Evolutionary conservation across 2,329 filamentous ascomycete genomes (phyloP), one percentile per base, ranked within the genome.

Genomic region (Arthrobotrys conoides): DNA sequence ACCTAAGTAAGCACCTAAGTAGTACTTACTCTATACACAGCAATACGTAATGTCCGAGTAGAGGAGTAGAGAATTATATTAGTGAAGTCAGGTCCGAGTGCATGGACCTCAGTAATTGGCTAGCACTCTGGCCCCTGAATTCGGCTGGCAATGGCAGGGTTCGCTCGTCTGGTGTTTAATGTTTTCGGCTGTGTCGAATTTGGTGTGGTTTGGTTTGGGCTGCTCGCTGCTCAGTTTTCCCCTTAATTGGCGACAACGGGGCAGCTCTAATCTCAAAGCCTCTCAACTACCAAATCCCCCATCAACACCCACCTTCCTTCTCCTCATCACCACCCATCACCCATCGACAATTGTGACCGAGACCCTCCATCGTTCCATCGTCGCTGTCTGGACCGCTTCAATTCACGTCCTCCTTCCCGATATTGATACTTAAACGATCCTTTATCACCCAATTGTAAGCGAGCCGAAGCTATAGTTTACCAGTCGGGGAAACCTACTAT

Each of bases 251-350:
- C 65, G 67, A 68, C 65, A 71, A 68, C 24, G 55, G 55, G 49
- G 63, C 68, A 81, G 79, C 79, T 80, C 73, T 49, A 27, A 64
- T 61, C 61, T 76, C 72, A 63, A 63, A 61, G 46, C 79, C 80
- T 73, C 71, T 79, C 75, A 33, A 59, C 48, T 67, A 59, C 59
- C 66, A 55, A 67, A 75, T 65, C 77, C 79, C 51, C 76, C 57
- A 48, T 71, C 78, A 75, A 77, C 76, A 67, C 76, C 76, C 73
- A 76, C 72, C 76, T 71, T 69, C 75, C 72, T 78, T 67, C 71
- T 77, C 57, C 63, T 65, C 76, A 78, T 71, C 68, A 61, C 72
- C 53, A 61, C 36, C 57, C 57, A 61, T 61, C 68, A 76, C 65
- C 76, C 55, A 71, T 78, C 75, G 68, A 71, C 68, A 24, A 72